These are phyloP conservation scores for Physaria fendleri DNA, from an alignment of 345 rosid species.

Conservation along the genomic window DNA sequence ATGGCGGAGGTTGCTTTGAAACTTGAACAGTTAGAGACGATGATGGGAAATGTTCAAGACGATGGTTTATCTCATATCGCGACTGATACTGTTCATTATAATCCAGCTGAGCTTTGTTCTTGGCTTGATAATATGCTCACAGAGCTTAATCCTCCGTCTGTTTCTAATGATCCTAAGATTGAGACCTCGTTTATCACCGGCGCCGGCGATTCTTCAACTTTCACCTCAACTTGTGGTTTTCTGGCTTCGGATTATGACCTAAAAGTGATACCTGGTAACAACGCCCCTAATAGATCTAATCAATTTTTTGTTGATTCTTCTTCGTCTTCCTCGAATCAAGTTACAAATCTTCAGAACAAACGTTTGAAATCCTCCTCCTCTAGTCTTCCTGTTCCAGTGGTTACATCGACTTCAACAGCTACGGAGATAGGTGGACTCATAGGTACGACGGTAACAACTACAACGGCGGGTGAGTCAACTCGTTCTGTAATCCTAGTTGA, in stretches of 20 bases:
- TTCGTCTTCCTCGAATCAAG: too few relatives aligned
- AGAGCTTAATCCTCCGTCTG: conserved; percentile 45
- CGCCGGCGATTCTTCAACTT: conserved; percentile 35
- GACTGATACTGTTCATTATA: conserved; percentile 65
- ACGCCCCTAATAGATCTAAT: conserved; percentile 6
- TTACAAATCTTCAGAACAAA: conserved; percentile 19
- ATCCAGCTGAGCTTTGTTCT: conserved; percentile 62
- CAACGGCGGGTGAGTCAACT: conserved; percentile 30
- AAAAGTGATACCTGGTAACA: conserved; percentile 64
- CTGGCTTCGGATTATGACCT: conserved; percentile 54
- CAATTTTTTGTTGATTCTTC: conserved; percentile 27
- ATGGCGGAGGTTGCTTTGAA: conserved; percentile 87
- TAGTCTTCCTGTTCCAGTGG: conserved; percentile 31
- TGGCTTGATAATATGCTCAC: conserved; percentile 67
- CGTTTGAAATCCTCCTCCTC: conserved; percentile 36
- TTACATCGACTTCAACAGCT: conserved; percentile 18
- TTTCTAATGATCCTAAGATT: conserved; percentile 1
- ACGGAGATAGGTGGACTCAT: conserved; percentile 18
- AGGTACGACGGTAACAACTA: conserved; percentile 6
- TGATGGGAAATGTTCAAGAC: conserved; percentile 51
- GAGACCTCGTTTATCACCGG: conserved; percentile 31
- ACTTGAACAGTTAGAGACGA: conserved; percentile 72
- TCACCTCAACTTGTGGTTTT: conserved; percentile 38
- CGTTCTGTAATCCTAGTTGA: conserved; percentile 59
- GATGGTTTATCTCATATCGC: conserved; percentile 56